phyloP scores from a whole-genome alignment of 2,329 filamentous ascomycete species.

The Onygenales sp. region DNA sequence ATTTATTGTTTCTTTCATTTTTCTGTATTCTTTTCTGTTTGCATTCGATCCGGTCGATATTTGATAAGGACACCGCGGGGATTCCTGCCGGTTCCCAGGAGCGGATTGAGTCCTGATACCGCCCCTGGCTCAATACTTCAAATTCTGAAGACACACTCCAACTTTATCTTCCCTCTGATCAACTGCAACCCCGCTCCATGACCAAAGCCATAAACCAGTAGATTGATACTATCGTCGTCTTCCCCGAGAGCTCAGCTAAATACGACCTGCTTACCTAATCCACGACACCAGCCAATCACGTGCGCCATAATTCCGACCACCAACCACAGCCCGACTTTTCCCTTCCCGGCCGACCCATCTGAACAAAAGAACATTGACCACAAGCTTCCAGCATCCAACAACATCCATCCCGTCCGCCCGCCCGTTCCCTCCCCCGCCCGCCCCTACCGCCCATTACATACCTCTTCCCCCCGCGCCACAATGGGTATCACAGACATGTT shows the following conservation, averaged over 20 bases:
- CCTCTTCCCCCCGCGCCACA: conserved; percentile 22
- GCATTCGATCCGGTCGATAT: too few species aligned
- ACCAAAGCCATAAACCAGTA: neutral
- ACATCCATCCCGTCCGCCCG: conserved; percentile 23
- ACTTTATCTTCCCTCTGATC: too few species aligned
- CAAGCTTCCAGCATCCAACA: conserved; percentile 12
- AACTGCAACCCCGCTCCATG: neutral
- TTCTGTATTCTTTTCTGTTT: too few species aligned
- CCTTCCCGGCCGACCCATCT: conserved; percentile 11
- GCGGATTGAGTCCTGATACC: too few species aligned
- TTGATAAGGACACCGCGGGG: too few species aligned
- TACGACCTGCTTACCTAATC: neutral
- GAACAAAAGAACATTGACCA: neutral
- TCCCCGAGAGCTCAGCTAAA: too few species aligned
- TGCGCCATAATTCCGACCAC: conserved; percentile 30
- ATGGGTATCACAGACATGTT: conserved; percentile 59
- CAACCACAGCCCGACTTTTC: conserved; percentile 29
- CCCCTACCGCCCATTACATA: conserved; percentile 10
- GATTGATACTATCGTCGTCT: too few species aligned
- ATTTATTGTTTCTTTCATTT: neutral
- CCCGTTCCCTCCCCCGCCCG: conserved; percentile 14
- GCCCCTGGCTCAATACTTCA: too few species aligned
- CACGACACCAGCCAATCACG: conserved; percentile 28
- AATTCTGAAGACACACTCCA: too few species aligned
- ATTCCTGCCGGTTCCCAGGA: too few species aligned